Base-by-base conservation (phyloP, 768 basidiomycete genomes). In the Nevesoporus exiguus region DNA sequence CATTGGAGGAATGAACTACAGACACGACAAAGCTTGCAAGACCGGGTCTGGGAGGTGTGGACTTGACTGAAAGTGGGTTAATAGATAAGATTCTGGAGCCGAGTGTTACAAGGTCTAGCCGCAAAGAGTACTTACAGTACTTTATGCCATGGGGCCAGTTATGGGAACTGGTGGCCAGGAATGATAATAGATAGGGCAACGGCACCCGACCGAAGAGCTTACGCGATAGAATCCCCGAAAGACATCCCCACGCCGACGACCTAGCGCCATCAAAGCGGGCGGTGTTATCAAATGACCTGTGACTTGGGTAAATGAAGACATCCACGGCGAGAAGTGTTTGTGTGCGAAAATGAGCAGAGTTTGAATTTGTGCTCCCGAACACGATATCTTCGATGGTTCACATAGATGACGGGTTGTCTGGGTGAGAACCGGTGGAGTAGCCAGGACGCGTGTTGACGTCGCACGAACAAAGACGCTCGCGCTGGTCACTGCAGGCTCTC, bases 231-330 rank as follows among this genome's bases (percentile, higher is more conserved):
- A 68, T 15, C 84, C 85, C 31, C 74, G 68, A 19, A 81, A 55
- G 7, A 84, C 84, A 63, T 86, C 85, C 49, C 77, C 76, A 37
- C 62, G 64, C 71, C 77, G 75, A 66, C 85, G 86, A 67, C 85
- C 83, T 34, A 83, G 58, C 0, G 83, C 84, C 84, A 14, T 64
- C 74, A 69, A 82, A 86, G 13, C 80, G 76, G 25, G 78, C 71
- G n/a, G 77, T 69, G 34, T 70, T 66, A 63, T 90, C 87, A 24
- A 94, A 79, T n/a, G 5, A 92, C 86, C 68, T 96, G 93, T 4
- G 90, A 81, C 73, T 96, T 3, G 93, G 94, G 65, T 93, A 92
- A 73, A 93, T 93, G 60, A 95, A 87, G 7, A 93, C 77, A 71
- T 93, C 91, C 21, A 93, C 92, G 47, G 93, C 90, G 22, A 81